These are phyloP conservation scores for Erodium maritimum DNA, from an alignment of 345 rosid species.

Conservation along the genomic window DNA sequence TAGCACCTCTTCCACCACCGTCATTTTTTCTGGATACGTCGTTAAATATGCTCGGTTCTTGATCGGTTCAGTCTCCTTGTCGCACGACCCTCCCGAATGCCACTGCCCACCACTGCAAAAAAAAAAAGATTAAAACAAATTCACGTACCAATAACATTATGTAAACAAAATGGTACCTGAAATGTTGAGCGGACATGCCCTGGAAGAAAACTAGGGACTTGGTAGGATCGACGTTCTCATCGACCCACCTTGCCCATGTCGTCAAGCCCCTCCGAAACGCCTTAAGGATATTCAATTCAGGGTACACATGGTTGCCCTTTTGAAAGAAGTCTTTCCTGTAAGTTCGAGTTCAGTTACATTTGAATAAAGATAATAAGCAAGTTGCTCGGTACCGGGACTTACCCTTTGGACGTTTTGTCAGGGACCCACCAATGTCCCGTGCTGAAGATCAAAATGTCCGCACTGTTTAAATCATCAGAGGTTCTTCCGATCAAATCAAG, in stretches of 20 bases:
- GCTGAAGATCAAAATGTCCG: slow-evolving; percentile 71
- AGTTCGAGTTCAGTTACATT: slow-evolving; percentile 3
- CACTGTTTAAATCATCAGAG: slow-evolving; percentile 52
- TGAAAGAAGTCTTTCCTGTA: slow-evolving; percentile 87
- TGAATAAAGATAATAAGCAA: too few species aligned
- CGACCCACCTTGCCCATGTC: slow-evolving; percentile 94
- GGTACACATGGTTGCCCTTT: slow-evolving; percentile 71
- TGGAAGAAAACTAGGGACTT: slow-evolving; percentile 72
- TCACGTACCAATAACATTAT: neutral
- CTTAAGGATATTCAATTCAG: slow-evolving; percentile 68
- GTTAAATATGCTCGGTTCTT: slow-evolving; percentile 55
- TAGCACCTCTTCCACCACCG: slow-evolving; percentile 59
- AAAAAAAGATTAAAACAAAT: neutral
- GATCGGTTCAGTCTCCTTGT: slow-evolving; percentile 76
- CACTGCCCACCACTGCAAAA: slow-evolving; percentile 95
- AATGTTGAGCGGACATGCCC: slow-evolving; percentile 85
- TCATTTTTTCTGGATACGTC: slow-evolving; percentile 66
- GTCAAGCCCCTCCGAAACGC: slow-evolving; percentile 83
- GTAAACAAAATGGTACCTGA: slow-evolving; percentile 40
- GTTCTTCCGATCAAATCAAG: slow-evolving; percentile 77
- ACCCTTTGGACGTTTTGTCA: slow-evolving; percentile 92
- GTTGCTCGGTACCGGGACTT: slow-evolving; percentile 5
- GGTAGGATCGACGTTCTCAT: slow-evolving; percentile 50
- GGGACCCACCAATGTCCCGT: slow-evolving; percentile 99
- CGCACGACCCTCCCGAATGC: slow-evolving; percentile 94